Conservation (phyloP, 352 stramenopile genomes). For the Thraustotheca clavata region DNA sequence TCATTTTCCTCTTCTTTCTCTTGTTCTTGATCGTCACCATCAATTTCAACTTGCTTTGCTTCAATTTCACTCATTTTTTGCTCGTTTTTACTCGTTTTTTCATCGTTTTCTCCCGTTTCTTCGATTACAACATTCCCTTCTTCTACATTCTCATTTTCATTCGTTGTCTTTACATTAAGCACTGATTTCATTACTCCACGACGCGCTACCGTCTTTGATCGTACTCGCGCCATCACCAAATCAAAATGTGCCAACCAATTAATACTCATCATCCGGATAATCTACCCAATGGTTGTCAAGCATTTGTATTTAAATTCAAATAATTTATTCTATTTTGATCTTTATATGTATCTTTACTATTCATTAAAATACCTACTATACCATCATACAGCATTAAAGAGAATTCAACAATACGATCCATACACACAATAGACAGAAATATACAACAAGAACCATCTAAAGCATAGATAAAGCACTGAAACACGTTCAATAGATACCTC, state of each 20-base stretch:
- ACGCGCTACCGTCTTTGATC: neutral
- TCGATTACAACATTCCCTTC: neutral
- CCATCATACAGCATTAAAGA: neutral
- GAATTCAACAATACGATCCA: neutral
- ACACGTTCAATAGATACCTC: too few relatives aligned
- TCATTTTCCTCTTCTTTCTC: neutral
- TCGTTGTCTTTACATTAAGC: neutral
- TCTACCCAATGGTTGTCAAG: neutral
- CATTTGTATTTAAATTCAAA: neutral
- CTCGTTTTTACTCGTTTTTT: neutral
- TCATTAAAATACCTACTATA: neutral
- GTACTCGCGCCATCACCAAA: slow-evolving; percentile 1
- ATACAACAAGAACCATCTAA: neutral
- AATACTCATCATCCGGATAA: neutral
- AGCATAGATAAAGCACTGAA: too few relatives aligned
- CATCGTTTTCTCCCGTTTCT: neutral
- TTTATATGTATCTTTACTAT: neutral
- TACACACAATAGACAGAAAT: neutral
- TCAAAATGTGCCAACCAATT: slow-evolving; percentile 7
- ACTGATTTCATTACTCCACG: neutral
- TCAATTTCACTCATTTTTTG: neutral
- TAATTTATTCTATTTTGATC: neutral
- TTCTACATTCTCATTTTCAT: too few relatives aligned
- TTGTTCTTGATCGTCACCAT: neutral
- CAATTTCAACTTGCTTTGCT: neutral